Conservation (phyloP, 345 rosid species). For the Viola odorata region DNA sequence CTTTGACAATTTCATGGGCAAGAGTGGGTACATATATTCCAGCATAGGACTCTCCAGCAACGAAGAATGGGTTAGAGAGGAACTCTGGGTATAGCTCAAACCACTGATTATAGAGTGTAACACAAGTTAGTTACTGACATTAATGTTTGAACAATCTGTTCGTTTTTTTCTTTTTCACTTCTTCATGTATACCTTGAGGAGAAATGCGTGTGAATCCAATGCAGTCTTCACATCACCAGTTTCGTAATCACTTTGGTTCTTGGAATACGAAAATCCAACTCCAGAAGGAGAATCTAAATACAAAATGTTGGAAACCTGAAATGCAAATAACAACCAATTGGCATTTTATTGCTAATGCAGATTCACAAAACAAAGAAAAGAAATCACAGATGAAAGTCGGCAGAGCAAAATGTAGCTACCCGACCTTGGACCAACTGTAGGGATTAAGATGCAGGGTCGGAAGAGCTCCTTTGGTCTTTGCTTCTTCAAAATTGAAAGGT, state of each 20-base stretch:
- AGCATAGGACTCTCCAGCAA: slow-evolving; percentile 94
- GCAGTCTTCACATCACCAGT: slow-evolving; percentile 71
- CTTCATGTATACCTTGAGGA: slow-evolving; percentile 47
- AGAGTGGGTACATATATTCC: slow-evolving; percentile 89
- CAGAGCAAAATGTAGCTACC: neutral
- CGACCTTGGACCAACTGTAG: slow-evolving; percentile 94
- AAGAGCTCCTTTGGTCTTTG: slow-evolving; percentile 22
- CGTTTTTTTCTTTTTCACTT: neutral
- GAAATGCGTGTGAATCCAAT: slow-evolving; percentile 57
- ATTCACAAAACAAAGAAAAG: no score
- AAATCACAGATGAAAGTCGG: neutral
- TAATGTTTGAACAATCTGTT: neutral
- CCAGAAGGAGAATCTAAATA: slow-evolving; percentile 92
- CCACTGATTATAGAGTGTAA: slow-evolving; percentile 48
- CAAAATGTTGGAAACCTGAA: slow-evolving; percentile 69
- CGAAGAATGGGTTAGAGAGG: slow-evolving; percentile 64
- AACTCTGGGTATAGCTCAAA: slow-evolving; percentile 75
- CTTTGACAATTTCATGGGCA: slow-evolving; percentile 63
- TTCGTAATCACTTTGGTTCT: slow-evolving; percentile 42
- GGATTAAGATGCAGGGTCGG: slow-evolving; percentile 65
- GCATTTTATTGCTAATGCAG: neutral
- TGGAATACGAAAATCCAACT: slow-evolving; percentile 76
- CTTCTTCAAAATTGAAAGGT: slow-evolving; percentile 70
- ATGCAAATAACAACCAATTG: slow-evolving; percentile 4
- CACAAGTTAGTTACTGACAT: neutral